A percentile compares a stretch with the other conserved stretches of the same genome.
phyloP scores from a whole-genome alignment of 768 basidiomycete genomes.

The Lyophyllum decastes region DNA sequence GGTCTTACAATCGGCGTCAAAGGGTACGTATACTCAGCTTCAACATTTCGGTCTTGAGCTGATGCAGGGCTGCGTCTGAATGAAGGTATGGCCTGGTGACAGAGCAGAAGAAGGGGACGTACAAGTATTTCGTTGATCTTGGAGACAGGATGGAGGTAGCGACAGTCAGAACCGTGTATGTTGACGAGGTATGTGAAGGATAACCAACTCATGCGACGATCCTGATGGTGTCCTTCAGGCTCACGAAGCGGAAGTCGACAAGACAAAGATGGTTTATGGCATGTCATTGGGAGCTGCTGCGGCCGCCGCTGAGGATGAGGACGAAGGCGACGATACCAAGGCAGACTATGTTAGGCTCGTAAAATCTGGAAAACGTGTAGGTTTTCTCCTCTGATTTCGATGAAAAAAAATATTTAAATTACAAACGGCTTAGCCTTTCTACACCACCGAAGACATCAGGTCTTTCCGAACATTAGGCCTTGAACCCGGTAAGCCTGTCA shows the following conservation, averaged over 20 bases:
- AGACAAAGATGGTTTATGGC: constrained; percentile 46
- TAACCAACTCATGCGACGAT: background rate
- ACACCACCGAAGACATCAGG: constrained; percentile 78
- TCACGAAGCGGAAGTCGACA: constrained; percentile 47
- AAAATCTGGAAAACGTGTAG: constrained; percentile 53
- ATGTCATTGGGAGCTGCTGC: constrained; percentile 36
- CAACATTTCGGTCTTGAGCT: background rate
- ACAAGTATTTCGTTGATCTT: constrained; percentile 82
- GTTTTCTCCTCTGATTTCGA: constrained; percentile 11
- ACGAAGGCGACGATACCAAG: constrained; percentile 39
- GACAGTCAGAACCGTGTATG: constrained; percentile 64
- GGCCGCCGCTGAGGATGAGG: constrained; percentile 37
- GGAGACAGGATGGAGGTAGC: constrained; percentile 81
- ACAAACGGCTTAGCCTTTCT: constrained; percentile 62
- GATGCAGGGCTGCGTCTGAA: background rate
- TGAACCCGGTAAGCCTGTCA: constrained; percentile 57
- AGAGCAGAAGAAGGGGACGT: constrained; percentile 81
- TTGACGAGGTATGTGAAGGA: constrained; percentile 64
- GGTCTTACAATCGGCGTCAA: constrained; percentile 79
- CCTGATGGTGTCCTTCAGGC: constrained; percentile 28
- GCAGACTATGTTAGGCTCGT: constrained; percentile 41
- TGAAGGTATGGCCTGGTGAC: constrained; percentile 85
- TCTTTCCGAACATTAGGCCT: constrained; percentile 82
- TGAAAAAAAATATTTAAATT: background rate
- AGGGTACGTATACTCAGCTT: constrained; percentile 46